Base-by-base conservation (phyloP, 2,329 filamentous ascomycete species). In the Lasiodiplodia hormozganensis region DNA sequence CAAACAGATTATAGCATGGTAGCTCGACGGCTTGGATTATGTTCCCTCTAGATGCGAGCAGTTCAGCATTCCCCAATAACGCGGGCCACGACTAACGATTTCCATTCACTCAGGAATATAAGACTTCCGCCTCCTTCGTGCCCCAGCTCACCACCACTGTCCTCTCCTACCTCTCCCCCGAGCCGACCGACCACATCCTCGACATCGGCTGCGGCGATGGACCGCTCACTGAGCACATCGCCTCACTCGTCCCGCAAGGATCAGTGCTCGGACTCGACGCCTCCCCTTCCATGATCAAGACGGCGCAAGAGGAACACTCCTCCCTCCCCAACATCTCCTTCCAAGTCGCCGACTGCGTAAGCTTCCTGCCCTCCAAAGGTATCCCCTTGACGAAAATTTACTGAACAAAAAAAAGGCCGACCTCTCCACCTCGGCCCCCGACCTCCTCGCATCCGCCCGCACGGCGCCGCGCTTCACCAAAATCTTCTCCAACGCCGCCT, bases 161-260 rank as follows among this genome's bases (percentile, higher is more conserved):
- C 16, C 58, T 80, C 58, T 70, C 75, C 49, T 77, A 81, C 71
- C 79, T 83, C 58, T 70, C 73, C 69, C 73, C 76, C 3, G 70
- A 73, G 66, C 74, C 76, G 7, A 73, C 51, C 40, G 79, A 82
- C 67, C 72, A 57, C 18, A 80, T 83, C 71, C 76, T 82, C 64
- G 79, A 81, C 71, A 73, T 81, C 31, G 79, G 79, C 69, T 80
- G 78, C 70, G 79, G 79, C 60, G 79, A 82, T 67, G 80, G 81
- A 38, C 70, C 75, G 36, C 74, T 83, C 23, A 82, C 81, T n/a
- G 72, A 76, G 14, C 73, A 76, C 57, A 74, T 83, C 71, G 82
- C 81, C 21, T 71, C 76, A 12, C 72, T 75, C 64, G 74, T 82
- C 71, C 76, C 80, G 25, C n/a, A 62, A 1, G 76, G 75, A 56